Evolutionary conservation across 768 basidiomycete genomes (phyloP).

Genomic region (Pleurotus platypus): DNA sequence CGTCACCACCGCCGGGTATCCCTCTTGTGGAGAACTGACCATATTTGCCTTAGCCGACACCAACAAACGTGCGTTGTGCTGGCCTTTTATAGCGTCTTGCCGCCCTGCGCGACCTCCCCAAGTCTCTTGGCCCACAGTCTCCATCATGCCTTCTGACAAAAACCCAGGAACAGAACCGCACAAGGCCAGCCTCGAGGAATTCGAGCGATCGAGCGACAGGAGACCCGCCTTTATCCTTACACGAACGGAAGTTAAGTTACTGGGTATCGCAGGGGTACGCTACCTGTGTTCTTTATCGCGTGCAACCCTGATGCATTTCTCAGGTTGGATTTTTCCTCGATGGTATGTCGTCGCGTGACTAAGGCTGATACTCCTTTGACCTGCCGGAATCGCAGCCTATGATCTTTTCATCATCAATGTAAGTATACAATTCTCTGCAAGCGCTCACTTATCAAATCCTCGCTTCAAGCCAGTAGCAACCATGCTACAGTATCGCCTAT

Average conservation of each 20-base stretch:
- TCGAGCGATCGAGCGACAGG: constrained; percentile 19
- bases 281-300: neutral
- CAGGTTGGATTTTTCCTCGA: constrained; percentile 74
- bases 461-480: constrained; percentile 53
- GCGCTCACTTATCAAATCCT: neutral
- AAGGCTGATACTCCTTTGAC: neutral
- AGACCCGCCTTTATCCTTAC: constrained; percentile 26
- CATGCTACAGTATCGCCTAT: constrained; percentile 67
- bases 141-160: neutral
- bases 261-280: constrained; percentile 58
- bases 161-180: neutral
- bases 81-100: neutral
- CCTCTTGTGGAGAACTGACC: neutral
- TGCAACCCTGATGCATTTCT: neutral
- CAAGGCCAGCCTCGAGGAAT: constrained; percentile 16
- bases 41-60: neutral
- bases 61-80: neutral
- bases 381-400: constrained; percentile 40
- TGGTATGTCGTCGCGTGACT: constrained; percentile 35
- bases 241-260: constrained; percentile 52
- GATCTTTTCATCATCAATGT: constrained; percentile 73
- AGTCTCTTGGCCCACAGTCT: neutral
- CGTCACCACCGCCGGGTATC: too few species aligned
- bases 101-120: neutral
- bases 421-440: constrained; percentile 13